These are phyloP conservation scores for Cryptosporidium felis DNA, from an alignment of 169 alveolate species.

Conservation along the genomic window DNA sequence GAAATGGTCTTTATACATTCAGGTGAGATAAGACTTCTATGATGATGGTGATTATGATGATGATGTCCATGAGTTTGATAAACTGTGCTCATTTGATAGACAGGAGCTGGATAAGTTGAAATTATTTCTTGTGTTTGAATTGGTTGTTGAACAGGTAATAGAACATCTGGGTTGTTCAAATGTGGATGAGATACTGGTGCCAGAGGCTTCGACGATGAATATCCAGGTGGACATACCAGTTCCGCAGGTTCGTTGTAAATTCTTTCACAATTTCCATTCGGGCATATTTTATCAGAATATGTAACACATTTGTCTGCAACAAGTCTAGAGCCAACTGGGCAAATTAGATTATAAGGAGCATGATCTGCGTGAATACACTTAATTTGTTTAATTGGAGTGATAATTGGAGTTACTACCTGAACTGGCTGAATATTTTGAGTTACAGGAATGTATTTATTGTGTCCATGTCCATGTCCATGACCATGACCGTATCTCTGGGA, in stretches of 20 bases:
- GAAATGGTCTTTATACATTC: conserved; percentile 64
- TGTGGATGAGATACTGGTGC: neutral
- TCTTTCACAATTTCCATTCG: conserved; percentile 70
- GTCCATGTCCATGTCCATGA: conserved; percentile 6
- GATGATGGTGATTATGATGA: conserved; percentile 65
- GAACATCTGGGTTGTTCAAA: neutral
- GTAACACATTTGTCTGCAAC: conserved; percentile 68
- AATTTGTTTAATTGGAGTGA: conserved; percentile 7
- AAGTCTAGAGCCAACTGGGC: conserved; percentile 68
- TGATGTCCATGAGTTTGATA: conserved; percentile 29
- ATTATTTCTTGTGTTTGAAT: conserved; percentile 1
- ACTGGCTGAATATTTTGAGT: neutral
- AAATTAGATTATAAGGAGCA: conserved; percentile 55
- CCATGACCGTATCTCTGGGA: conserved; percentile 38
- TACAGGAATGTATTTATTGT: conserved; percentile 3
- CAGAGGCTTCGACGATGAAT: conserved; percentile 51
- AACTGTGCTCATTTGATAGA: conserved; percentile 1
- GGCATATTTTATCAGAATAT: conserved; percentile 64
- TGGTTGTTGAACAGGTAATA: neutral
- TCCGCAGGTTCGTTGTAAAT: conserved; percentile 65
- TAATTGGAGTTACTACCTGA: conserved; percentile 1
- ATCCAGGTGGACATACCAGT: conserved; percentile 71
- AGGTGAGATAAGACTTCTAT: conserved; percentile 14
- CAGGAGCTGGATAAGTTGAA: neutral
- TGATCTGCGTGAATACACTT: conserved; percentile 70